Conservation (phyloP, 2,329 filamentous ascomycete species). For the Saccharata proteae region DNA sequence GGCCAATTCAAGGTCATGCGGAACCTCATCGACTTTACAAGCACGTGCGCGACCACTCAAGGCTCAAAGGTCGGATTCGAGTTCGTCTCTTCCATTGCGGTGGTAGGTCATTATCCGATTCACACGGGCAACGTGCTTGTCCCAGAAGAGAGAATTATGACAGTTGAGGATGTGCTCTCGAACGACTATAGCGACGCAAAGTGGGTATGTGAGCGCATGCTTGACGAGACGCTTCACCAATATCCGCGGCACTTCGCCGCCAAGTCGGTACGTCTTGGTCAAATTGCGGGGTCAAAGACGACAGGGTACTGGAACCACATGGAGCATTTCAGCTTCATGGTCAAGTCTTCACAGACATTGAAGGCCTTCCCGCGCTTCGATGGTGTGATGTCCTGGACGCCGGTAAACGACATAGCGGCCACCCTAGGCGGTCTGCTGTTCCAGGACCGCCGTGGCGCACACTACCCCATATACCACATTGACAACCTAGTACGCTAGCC, state of each 20-base stretch:
- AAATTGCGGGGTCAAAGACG: constrained; percentile 39
- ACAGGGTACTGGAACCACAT: constrained; percentile 44
- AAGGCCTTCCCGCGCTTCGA: constrained; percentile 29
- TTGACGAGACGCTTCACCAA: constrained; percentile 36
- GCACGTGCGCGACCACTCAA: constrained; percentile 10
- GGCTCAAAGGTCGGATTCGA: constrained; percentile 23
- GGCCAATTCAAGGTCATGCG: constrained; percentile 39
- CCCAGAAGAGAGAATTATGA: constrained; percentile 32
- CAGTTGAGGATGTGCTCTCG: constrained; percentile 29
- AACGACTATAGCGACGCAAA: constrained; percentile 44
- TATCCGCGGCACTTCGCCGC: constrained; percentile 31
- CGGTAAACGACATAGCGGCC: constrained; percentile 32
- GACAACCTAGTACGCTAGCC: constrained; percentile 33
- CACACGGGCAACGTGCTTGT: constrained; percentile 19
- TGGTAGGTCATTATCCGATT: constrained; percentile 23
- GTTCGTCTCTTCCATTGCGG: constrained; percentile 31
- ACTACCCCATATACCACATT: constrained; percentile 31
- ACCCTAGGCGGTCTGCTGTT: constrained; percentile 23
- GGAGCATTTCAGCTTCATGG: constrained; percentile 39
- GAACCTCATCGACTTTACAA: constrained; percentile 36
- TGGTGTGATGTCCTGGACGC: constrained; percentile 33
- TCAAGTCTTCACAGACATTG: constrained; percentile 39
- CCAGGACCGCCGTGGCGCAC: constrained; percentile 6
- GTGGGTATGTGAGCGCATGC: constrained; percentile 37
- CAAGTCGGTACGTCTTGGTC: constrained; percentile 36